A percentile compares a stretch with the other conserved stretches of the same genome.
Evolutionary conservation across 106 monocot species (phyloP).

Genomic region (Dioscorea alata): DNA sequence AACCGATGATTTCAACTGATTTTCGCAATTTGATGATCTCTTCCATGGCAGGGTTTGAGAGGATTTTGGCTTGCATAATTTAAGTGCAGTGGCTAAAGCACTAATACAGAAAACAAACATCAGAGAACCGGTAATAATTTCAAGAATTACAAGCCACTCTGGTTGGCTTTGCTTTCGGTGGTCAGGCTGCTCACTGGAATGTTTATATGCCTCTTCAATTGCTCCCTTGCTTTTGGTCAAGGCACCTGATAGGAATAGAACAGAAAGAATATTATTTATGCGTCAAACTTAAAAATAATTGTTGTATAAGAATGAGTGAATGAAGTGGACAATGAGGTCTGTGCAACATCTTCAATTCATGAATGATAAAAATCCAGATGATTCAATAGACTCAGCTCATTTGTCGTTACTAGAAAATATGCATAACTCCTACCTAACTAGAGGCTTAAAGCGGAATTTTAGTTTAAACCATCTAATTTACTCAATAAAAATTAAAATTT

Average conservation of each 20-base stretch:
- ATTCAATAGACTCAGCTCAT: no score
- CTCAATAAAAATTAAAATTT: no score
- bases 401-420: no score
- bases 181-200: conserved; percentile 7
- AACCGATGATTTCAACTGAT: conserved; percentile 28
- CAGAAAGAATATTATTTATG: no score
- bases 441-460: no score
- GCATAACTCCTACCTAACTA: no score
- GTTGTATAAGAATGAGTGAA: no score
- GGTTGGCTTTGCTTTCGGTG: conserved; percentile 43
- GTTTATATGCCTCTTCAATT: conserved; percentile 13
- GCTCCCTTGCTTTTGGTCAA: conserved; percentile 9
- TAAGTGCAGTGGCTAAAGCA: conserved; percentile 15
- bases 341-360: no score
- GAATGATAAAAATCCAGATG: no score
- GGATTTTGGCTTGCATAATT: conserved; percentile 33
- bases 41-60: conserved; percentile 31
- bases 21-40: conserved; percentile 29
- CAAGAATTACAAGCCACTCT: conserved; percentile 74
- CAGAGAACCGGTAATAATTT: conserved; percentile 50
- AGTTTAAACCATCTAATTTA: no score
- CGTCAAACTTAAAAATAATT: no score
- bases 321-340: no score
- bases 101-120: conserved; percentile 32
- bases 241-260: conserved; percentile 20